Evolutionary conservation across 495 filamentous ascomycete species (phyloP).

Genomic region (Penicillium flavigenum): DNA sequence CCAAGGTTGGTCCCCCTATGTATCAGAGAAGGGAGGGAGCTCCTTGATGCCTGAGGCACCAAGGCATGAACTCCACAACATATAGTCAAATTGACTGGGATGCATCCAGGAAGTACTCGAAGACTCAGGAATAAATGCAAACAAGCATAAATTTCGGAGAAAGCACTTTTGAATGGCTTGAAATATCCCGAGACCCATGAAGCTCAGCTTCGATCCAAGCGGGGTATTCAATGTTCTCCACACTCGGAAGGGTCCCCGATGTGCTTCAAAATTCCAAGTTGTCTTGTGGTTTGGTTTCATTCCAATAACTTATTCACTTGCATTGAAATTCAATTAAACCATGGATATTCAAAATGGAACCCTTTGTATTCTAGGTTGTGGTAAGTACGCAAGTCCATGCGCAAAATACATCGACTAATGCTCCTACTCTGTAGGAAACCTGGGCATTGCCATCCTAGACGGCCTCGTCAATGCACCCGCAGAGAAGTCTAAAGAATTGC

Average conservation of each 20-base stretch:
- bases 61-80: neutral
- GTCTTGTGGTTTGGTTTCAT: neutral
- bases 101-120: neutral
- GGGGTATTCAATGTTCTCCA: conserved; percentile 11
- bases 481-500: conserved; percentile 11
- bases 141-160: neutral
- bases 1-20: too few relatives aligned
- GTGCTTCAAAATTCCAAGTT: neutral
- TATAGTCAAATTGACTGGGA: neutral
- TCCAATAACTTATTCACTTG: neutral
- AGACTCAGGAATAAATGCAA: neutral
- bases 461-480: conserved; percentile 25
- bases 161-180: neutral
- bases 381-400: conserved; percentile 19
- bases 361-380: conserved; percentile 41
- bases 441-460: conserved; percentile 39
- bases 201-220: neutral
- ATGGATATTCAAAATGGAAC: conserved; percentile 26
- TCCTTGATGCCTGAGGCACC: too few relatives aligned
- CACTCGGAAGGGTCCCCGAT: conserved; percentile 21
- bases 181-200: neutral
- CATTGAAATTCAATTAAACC: neutral
- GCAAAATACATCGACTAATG: neutral
- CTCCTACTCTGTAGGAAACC: conserved; percentile 28
- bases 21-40: too few relatives aligned